phyloP scores from a whole-genome alignment of 352 stramenopile species.

The Globisporangium splendens region DNA sequence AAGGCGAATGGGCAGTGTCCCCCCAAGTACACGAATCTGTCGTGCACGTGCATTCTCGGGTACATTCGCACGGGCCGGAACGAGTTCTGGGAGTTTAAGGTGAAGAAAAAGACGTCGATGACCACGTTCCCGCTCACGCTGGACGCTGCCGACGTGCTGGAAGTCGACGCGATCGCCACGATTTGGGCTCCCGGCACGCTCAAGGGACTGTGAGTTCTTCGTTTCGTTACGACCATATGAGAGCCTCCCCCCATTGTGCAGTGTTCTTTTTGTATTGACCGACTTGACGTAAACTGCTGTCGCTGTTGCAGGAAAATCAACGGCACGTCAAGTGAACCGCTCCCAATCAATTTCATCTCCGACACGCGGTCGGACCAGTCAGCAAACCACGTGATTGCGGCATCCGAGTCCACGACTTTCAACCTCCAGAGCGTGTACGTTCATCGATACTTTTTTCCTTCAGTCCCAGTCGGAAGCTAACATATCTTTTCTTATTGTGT shows the following conservation, averaged over 20 bases:
- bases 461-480: neutral
- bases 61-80: neutral
- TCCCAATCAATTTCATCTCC: neutral
- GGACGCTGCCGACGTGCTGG: neutral
- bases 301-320: slow-evolving; percentile 1
- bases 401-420: neutral
- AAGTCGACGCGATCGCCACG: neutral
- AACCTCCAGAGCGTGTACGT: slow-evolving; percentile 3
- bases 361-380: neutral
- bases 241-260: neutral
- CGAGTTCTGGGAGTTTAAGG: slow-evolving; percentile 1
- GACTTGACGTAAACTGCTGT: no score
- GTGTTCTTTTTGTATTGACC: neutral
- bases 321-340: neutral
- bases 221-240: neutral
- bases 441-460: neutral
- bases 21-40: slow-evolving; percentile 26
- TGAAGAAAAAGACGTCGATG: neutral
- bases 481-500: neutral
- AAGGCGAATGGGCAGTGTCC: slow-evolving; percentile 29
- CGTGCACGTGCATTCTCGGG: slow-evolving; percentile 38
- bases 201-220: neutral
- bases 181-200: neutral
- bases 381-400: neutral
- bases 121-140: neutral